Base-by-base conservation (phyloP, 345 rosid species). In the Citrus glauca region DNA sequence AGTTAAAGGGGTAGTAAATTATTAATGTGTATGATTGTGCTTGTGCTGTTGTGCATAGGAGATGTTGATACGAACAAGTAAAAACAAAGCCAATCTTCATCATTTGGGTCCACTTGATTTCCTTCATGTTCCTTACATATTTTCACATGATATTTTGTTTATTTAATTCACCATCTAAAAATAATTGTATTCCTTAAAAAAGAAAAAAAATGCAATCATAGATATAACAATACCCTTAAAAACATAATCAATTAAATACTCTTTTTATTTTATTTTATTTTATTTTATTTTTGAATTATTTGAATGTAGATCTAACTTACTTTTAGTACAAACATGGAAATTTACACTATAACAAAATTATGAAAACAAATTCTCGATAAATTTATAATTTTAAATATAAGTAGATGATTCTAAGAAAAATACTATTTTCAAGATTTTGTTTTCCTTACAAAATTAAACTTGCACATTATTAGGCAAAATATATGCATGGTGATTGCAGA, bases 61-160 rank as follows among this genome's bases (percentile, higher is more conserved):
- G 63, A 68, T 75, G 50, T 71, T 74, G 69, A 74, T 74, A 20
- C 74, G 57, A 78, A 56, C 79, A 66, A 45, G 50, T 45, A 13
- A 45, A 45, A 45, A 69, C 81, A 78, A 81, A 78, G 81, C 86
- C 81, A 70, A 81, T 75, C 80, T 74, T 45, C n/a, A 69, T 81
- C 63, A 78, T 77, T 33, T 70, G 82, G 84, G 73, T 72, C 82
- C 86, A 81, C 73, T 68, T 72, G 40, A 69, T 79, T 80, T 33
- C 33, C 55, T 32, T 11, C 19, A 14, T 14, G 25, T 42, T 45
- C 10, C 2, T 42, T 42, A 0, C 11, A 53, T 53, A 16, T 69
- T 69, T 4, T 42, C n/a, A 16, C 17, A 24, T 42, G 22, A 64
- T 64, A 1, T 30, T 4, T 30, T 63, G 0, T 30, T 0, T 4